Percentiles rank a stretch among this genome's conserved stretches.
Evolutionary conservation across 116 monocot species (phyloP).

Genomic region (Zostera marina): DNA sequence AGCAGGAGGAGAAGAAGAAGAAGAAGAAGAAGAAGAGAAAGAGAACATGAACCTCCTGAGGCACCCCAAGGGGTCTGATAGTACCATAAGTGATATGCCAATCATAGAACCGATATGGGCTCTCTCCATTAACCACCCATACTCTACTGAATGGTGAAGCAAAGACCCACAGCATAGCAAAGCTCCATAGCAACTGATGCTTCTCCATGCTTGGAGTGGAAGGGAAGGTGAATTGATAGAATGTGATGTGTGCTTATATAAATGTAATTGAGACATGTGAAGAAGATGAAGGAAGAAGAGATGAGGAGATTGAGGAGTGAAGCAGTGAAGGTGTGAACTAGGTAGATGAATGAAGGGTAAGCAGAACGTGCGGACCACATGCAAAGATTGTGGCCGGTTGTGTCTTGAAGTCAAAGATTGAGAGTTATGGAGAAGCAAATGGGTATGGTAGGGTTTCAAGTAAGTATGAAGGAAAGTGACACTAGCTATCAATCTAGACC

Average conservation of each 20-base stretch:
- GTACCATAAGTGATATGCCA: slow-evolving; percentile 33
- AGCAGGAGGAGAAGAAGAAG: neutral
- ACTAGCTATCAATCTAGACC: too few relatives aligned
- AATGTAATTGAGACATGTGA: neutral
- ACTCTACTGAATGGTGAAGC: neutral
- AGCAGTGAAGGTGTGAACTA: too few relatives aligned
- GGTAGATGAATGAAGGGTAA: too few relatives aligned
- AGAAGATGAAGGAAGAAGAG: neutral
- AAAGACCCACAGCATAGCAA: neutral
- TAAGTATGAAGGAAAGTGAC: neutral
- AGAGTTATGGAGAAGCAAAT: neutral
- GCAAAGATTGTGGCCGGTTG: neutral
- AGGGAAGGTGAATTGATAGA: neutral
- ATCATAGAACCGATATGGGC: slow-evolving; percentile 32
- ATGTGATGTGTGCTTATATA: neutral
- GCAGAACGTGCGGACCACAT: neutral
- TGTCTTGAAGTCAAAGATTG: neutral
- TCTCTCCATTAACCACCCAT: slow-evolving; percentile 11
- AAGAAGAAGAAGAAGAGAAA: neutral
- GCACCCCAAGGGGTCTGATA: slow-evolving; percentile 45
- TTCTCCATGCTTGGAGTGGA: slow-evolving; percentile 1
- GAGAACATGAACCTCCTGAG: slow-evolving; percentile 36
- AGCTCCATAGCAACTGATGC: neutral
- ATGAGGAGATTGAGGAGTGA: neutral
- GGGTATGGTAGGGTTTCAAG: neutral